Conservation (phyloP, 495 filamentous ascomycete species). For the Tuber melanosporum region DNA sequence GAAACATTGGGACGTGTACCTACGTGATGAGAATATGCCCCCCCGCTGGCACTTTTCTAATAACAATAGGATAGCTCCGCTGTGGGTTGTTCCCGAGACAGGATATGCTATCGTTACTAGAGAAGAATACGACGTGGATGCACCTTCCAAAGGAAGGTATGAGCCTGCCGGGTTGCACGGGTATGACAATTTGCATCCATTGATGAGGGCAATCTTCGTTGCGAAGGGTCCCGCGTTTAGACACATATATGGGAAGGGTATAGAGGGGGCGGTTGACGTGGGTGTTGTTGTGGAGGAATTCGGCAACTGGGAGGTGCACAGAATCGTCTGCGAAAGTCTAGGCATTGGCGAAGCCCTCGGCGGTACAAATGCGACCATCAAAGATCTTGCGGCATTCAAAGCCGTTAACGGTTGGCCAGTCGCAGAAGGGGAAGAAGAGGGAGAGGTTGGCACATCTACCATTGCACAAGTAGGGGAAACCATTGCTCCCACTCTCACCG, state of each 20-base stretch:
- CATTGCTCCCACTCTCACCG: constrained; percentile 1
- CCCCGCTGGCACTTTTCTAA: constrained; percentile 78
- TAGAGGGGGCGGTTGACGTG: not conserved
- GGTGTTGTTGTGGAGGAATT: constrained; percentile 22
- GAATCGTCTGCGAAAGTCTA: constrained; percentile 81
- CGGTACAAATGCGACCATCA: constrained; percentile 79
- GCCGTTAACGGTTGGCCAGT: constrained; percentile 43
- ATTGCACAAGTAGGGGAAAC: constrained; percentile 6
- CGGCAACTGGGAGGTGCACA: constrained; percentile 95
- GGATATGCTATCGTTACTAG: constrained; percentile 83
- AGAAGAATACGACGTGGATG: constrained; percentile 64
- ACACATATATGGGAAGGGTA: constrained; percentile 16
- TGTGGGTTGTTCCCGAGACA: constrained; percentile 85
- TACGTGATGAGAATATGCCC: constrained; percentile 74
- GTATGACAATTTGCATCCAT: constrained; percentile 79
- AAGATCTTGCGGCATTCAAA: constrained; percentile 59
- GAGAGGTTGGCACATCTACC: constrained; percentile 40
- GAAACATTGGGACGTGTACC: constrained; percentile 73
- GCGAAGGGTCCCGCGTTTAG: constrained; percentile 77
- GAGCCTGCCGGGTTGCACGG: constrained; percentile 76
- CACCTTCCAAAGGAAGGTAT: constrained; percentile 55
- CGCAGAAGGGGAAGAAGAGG: not conserved
- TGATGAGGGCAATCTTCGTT: constrained; percentile 90
- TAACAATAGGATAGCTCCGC: constrained; percentile 79
- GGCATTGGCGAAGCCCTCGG: constrained; percentile 52